phyloP scores from a whole-genome alignment of 1,284 basidiomycete genomes.

The Irpex sp. region DNA sequence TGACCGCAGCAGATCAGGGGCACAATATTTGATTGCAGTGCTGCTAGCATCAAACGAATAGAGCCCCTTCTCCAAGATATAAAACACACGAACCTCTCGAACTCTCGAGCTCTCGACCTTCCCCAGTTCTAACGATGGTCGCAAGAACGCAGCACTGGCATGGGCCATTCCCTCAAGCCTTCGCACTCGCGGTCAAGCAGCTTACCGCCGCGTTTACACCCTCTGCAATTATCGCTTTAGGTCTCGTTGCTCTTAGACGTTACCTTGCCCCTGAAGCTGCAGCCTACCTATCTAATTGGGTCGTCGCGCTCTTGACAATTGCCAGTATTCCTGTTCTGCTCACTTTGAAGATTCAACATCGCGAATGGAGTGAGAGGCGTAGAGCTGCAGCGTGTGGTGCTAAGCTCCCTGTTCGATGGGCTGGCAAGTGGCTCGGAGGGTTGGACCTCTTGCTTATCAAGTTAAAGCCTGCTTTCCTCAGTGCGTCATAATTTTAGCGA shows the following conservation, averaged over 20 bases:
- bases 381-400: constrained; percentile 17
- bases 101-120: too few relatives aligned
- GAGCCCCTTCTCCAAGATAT: too few relatives aligned
- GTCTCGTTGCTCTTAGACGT: not conserved
- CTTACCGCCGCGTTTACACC: not conserved
- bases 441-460: constrained; percentile 14
- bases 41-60: too few relatives aligned
- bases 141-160: not conserved
- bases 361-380: constrained; percentile 7
- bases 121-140: too few relatives aligned
- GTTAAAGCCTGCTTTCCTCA: constrained; percentile 14
- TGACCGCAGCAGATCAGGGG: too few relatives aligned
- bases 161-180: not conserved
- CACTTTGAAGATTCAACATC: not conserved
- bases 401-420: constrained; percentile 15
- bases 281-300: constrained; percentile 5
- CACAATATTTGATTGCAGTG: too few relatives aligned
- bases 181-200: not conserved
- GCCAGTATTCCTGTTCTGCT: constrained; percentile 6
- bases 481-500: constrained; percentile 9
- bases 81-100: too few relatives aligned
- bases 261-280: not conserved
- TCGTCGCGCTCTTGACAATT: not conserved
- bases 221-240: not conserved
- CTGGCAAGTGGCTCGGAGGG: constrained; percentile 15